Conservation (phyloP, 495 filamentous ascomycete genomes). For the Aspergillus cavernicola region DNA sequence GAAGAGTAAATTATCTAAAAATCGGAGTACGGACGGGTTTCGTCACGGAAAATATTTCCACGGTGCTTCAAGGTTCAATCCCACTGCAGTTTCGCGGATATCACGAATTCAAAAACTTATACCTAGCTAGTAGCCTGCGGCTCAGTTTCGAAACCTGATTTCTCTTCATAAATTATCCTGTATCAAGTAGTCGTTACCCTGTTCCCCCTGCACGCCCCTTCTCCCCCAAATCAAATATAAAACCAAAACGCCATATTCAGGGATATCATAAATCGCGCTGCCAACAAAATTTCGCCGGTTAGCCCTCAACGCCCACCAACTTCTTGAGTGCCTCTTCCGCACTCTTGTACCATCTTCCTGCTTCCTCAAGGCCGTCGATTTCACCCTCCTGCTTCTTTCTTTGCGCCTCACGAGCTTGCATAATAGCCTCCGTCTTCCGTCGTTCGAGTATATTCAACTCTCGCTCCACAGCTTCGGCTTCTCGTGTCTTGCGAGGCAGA, state of each 20-base stretch:
- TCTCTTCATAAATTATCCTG: slow-evolving; percentile 2
- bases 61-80: slow-evolving; percentile 41
- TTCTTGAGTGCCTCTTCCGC: slow-evolving; percentile 64
- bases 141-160: slow-evolving; percentile 35
- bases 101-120: slow-evolving; percentile 34
- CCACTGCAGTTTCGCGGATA: slow-evolving; percentile 43
- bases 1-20: slow-evolving; percentile 60
- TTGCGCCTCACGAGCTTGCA: slow-evolving; percentile 74
- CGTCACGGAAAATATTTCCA: slow-evolving; percentile 34
- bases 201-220: slow-evolving; percentile 3
- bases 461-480: slow-evolving; percentile 65
- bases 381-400: slow-evolving; percentile 71
- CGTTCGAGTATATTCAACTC: slow-evolving; percentile 70
- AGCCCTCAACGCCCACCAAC: slow-evolving; percentile 54
- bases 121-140: slow-evolving; percentile 28
- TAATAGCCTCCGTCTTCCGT: slow-evolving; percentile 61
- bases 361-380: slow-evolving; percentile 77
- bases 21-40: slow-evolving; percentile 42
- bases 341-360: slow-evolving; percentile 76
- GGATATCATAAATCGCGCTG: slow-evolving; percentile 21
- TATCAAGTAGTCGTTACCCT: not conserved
- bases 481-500: slow-evolving; percentile 68
- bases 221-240: slow-evolving; percentile 9
- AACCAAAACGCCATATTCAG: slow-evolving; percentile 24
- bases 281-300: slow-evolving; percentile 6